Base-by-base conservation (phyloP, 2,329 filamentous ascomycete species). In the Curvularia verruculosa region DNA sequence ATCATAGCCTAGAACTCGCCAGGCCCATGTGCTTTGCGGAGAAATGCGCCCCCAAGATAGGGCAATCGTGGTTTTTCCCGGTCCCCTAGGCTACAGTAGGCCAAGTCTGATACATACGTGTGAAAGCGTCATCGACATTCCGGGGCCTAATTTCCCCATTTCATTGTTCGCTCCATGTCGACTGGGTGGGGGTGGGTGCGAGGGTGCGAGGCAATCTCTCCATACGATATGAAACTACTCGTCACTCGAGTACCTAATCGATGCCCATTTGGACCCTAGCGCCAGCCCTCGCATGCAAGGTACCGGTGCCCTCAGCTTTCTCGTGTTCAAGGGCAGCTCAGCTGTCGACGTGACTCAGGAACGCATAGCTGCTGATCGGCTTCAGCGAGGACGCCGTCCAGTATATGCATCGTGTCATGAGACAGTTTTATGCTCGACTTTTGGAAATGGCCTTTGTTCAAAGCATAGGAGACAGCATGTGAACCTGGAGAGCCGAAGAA, bases 281-380 rank as follows among this genome's bases (percentile, higher is more conserved):
- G 57, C 54, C 47, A 49, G 52, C 46, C 45, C 52, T 13, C 43
- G 58, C 58, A 69, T 69, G 66, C 66, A 69, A 69, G 66, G 66
- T 66, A 67, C 65, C 51, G 45, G 47, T 50, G 51, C 34, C 13
- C 50, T 56, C 50, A 55, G 51, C 51, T 63, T 53, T 54, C 47
- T 64, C 60, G 59, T 29, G 2, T 39, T 26, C 29, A 15, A 4
- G 7, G 34, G 15, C 34, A 36, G 15, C 34, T n/a, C 34, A 36
- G 18, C 24, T n/a, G 28, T 49, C 29, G 15, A 28, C 12, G 46
- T 28, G 46, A 49, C 15, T 39, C 34, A 46, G 19, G 8, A 10
- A 34, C 44, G 29, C 44, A 23, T 28, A 34, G n/a, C 29, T 46
- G 43, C 26, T 19, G 26, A 45, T 45, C 24, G 4, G 44, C 44